Conservation (phyloP, 163 green algal genomes). For the Coccomyxa subellipsoidea region DNA sequence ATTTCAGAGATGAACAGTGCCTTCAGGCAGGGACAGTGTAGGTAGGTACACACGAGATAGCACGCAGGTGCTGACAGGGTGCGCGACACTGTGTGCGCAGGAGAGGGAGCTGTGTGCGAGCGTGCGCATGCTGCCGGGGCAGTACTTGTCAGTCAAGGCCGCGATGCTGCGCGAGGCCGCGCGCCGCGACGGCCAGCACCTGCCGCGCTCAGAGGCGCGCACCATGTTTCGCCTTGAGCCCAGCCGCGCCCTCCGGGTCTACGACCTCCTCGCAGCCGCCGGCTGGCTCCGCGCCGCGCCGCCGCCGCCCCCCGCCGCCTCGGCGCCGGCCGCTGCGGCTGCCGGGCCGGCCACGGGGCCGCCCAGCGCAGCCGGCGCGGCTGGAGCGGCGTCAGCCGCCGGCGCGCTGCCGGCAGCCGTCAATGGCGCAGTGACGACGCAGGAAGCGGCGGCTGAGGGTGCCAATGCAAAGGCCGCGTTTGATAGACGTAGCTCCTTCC, state of each 20-base stretch:
- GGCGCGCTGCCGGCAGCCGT: too few relatives aligned
- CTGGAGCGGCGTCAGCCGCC: not conserved
- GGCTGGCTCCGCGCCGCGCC: conserved; percentile 16
- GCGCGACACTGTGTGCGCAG: not conserved
- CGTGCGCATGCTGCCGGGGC: conserved; percentile 17
- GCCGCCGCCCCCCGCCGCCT: not conserved
- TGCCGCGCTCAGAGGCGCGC: conserved; percentile 18
- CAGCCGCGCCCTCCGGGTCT: conserved; percentile 19
- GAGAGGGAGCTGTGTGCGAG: conserved; percentile 29
- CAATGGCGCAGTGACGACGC: not conserved
- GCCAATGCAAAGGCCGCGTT: not conserved
- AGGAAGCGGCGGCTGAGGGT: not conserved
- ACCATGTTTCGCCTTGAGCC: conserved; percentile 26
- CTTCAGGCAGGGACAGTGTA: not conserved
- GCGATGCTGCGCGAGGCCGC: conserved; percentile 24
- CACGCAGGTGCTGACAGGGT: not conserved
- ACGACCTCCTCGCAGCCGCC: conserved; percentile 12
- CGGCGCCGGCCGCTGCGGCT: too few relatives aligned
- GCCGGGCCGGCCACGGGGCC: too few relatives aligned
- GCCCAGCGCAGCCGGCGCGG: not conserved
- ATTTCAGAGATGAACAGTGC: too few relatives aligned
- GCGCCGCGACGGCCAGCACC: conserved; percentile 1
- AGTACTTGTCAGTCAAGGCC: conserved; percentile 24
- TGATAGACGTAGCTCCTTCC: not conserved
- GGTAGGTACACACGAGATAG: not conserved